Conservation (phyloP, 1,284 basidiomycete genomes). For the Sporisorium graminicola region DNA sequence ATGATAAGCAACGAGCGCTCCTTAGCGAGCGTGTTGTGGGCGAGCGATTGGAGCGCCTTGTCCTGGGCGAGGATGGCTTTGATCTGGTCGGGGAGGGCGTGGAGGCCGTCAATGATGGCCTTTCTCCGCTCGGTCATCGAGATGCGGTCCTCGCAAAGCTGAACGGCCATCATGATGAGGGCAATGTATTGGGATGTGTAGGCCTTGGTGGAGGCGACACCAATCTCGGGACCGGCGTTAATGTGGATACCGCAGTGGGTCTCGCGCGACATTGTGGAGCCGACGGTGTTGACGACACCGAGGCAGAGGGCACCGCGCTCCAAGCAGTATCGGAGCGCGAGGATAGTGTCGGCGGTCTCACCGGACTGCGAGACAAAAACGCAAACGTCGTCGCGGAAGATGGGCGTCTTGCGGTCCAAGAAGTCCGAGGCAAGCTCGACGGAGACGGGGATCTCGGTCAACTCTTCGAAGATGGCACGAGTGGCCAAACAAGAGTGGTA, state of each 20-base stretch:
- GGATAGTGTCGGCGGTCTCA: slow-evolving; percentile 97
- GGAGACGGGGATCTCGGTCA: slow-evolving; percentile 98
- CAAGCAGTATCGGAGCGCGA: slow-evolving; percentile 94
- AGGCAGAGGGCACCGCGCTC: slow-evolving; percentile 93
- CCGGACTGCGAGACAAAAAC: slow-evolving; percentile 98
- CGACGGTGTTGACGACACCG: slow-evolving; percentile 98
- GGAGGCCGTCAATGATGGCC: slow-evolving; percentile 93
- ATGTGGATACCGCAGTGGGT: slow-evolving; percentile 99
- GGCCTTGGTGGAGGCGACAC: slow-evolving; percentile 99
- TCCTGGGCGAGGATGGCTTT: slow-evolving; percentile 88
- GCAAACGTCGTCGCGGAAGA: slow-evolving; percentile 98
- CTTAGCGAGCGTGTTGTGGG: slow-evolving; percentile 81
- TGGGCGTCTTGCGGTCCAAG: slow-evolving; percentile 97
- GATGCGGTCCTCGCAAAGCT: slow-evolving; percentile 95
- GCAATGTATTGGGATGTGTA: slow-evolving; percentile 99
- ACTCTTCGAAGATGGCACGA: slow-evolving; percentile 97
- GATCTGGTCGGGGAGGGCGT: slow-evolving; percentile 89
- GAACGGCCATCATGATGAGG: slow-evolving; percentile 96
- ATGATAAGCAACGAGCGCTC: slow-evolving; percentile 93
- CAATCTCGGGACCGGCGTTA: slow-evolving; percentile 98
- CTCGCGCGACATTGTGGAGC: slow-evolving; percentile 96
- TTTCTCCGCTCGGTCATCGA: slow-evolving; percentile 89
- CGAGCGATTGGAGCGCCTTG: slow-evolving; percentile 82
- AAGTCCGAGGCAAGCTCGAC: slow-evolving; percentile 99
- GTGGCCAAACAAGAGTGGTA: slow-evolving; percentile 98